These are phyloP conservation scores for Malus hybrid DNA, from an alignment of 331 rosid genomes.

Conservation along the genomic window DNA sequence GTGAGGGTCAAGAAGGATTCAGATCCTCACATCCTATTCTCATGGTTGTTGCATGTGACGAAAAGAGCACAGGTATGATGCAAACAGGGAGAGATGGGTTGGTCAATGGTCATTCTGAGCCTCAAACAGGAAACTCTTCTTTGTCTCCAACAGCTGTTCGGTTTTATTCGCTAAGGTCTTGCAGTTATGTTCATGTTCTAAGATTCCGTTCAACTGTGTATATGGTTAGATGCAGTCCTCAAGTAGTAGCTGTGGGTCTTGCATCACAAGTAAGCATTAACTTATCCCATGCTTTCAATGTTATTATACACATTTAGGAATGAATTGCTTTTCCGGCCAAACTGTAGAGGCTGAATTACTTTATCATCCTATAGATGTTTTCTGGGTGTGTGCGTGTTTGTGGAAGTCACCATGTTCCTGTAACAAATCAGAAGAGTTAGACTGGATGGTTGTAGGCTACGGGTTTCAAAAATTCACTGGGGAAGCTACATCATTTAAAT, in stretches of 20 bases:
- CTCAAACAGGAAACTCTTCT: constrained; percentile 47
- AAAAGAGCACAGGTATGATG: constrained; percentile 58
- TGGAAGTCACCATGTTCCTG: constrained; percentile 6
- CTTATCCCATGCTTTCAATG: neutral
- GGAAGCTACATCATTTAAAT: neutral
- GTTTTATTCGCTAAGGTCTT: constrained; percentile 82
- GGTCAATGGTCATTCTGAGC: constrained; percentile 45
- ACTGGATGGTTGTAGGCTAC: constrained; percentile 19
- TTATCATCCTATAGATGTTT: neutral
- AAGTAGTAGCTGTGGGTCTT: constrained; percentile 87
- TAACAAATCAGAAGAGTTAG: neutral
- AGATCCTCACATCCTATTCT: constrained; percentile 83
- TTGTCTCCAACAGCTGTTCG: constrained; percentile 80
- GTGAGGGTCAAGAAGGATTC: constrained; percentile 61
- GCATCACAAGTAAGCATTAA: constrained; percentile 80
- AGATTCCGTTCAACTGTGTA: constrained; percentile 88
- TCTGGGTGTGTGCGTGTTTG: neutral
- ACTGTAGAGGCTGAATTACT: neutral
- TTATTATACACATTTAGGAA: constrained; percentile 4
- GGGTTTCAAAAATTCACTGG: neutral
- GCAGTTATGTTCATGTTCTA: constrained; percentile 85
- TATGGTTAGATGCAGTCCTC: constrained; percentile 96
- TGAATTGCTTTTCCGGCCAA: neutral
- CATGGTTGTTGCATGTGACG: constrained; percentile 88
- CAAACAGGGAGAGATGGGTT: constrained; percentile 55